Conservation (phyloP, 768 basidiomycete species). For the Amanita muscaria region DNA sequence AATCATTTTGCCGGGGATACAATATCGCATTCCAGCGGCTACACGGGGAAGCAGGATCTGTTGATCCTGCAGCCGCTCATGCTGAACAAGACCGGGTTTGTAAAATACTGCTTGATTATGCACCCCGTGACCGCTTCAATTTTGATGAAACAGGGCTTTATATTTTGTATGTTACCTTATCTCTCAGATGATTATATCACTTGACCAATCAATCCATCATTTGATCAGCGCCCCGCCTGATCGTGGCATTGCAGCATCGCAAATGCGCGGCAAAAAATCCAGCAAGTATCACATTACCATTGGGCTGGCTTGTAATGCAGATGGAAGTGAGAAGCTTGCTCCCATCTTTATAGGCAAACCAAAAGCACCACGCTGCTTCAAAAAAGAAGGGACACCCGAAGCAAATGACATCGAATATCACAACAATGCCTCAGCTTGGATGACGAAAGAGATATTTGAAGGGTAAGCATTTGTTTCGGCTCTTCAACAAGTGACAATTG, state of each 20-base stretch:
- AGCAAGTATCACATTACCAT: constrained; percentile 22
- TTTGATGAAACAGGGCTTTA: constrained; percentile 18
- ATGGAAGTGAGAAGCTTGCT: constrained; percentile 21
- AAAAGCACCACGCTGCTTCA: too few relatives aligned
- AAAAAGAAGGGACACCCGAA: too few relatives aligned
- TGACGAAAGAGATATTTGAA: too few relatives aligned
- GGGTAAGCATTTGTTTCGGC: too few relatives aligned
- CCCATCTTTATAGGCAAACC: too few relatives aligned
- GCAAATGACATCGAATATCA: too few relatives aligned
- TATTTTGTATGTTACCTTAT: constrained; percentile 6
- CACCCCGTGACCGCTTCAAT: constrained; percentile 18
- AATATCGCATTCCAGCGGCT: background rate
- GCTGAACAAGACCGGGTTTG: constrained; percentile 13
- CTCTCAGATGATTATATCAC: background rate
- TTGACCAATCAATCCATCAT: background rate
- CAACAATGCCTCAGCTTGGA: too few relatives aligned
- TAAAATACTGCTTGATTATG: constrained; percentile 14
- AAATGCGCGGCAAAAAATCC: constrained; percentile 26
- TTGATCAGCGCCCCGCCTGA: constrained; percentile 17
- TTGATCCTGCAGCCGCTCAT: constrained; percentile 15
- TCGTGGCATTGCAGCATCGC: constrained; percentile 21
- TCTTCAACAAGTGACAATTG: too few relatives aligned
- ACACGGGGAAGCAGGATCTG: constrained; percentile 24
- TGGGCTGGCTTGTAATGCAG: constrained; percentile 20
- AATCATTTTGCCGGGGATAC: background rate